Base-by-base conservation (phyloP, 768 basidiomycete genomes). In the Mycena maculata region DNA sequence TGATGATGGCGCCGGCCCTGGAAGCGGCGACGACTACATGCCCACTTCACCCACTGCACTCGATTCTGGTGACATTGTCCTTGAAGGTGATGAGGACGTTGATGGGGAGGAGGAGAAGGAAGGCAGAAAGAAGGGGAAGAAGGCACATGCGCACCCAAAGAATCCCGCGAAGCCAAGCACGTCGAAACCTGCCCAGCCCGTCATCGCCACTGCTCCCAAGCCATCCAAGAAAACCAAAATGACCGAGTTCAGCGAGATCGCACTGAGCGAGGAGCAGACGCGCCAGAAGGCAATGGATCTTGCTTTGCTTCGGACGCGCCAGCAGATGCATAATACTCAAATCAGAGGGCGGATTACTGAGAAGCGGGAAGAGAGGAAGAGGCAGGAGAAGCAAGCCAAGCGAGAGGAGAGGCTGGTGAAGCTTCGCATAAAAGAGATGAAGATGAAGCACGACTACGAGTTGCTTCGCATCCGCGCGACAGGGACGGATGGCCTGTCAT, bases 361-460 rank as follows among this genome's bases (percentile, higher is more conserved):
- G 30, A n/a, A n/a, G n/a, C n/a, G n/a, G 28, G 57, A 58, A 44
- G 31, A 58, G 16, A 31, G 55, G 41, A 2, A 22, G 41, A 39
- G 22, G 38, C 20, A 57, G 27, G 41, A 42, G 15, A 13, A 36
- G 28, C 1, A 23, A 31, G 57, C 15, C 8, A 45, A 47, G 44
- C 57, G n/a, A 15, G 57, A 31, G 42, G 45, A 58, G 57, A 47
- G 33, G 20, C 30, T 31, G 57, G 11, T 16, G 57, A 58, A 58
- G 57, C 18, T 31, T 22, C 25, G 31, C 4, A 9, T 58, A 4
- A 28, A 36, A n/a, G 57, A 58, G 82, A 79, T 1, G 76, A 72
- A 48, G 79, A 78, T 16, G 80, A 77, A 25, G 71, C 68, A 64
- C 71, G 63, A 3, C 78, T 80, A 73, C 69, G 73, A 1, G 52